Evolutionary conservation across 1,284 basidiomycete genomes (phyloP), one percentile per base, ranked within the genome.

Genomic region (Ustilago nuda): DNA sequence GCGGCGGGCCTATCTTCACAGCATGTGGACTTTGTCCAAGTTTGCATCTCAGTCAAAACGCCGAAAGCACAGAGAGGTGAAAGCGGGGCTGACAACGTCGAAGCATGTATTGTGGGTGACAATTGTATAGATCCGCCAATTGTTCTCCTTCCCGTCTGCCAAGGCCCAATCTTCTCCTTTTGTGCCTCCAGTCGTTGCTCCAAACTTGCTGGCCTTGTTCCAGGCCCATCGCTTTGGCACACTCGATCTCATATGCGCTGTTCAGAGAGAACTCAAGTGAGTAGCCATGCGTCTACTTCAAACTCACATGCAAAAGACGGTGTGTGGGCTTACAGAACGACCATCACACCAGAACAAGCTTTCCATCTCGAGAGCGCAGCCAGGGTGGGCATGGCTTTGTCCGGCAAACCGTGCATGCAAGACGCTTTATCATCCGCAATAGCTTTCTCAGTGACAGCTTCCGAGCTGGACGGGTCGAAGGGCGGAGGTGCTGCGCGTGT

Each of bases 391-490:
- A 63, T 65, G 1, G 59, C 54, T 37, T 65, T 61, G 30, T 61
- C 59, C 4, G 63, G 68, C 15, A 66, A 65, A 12, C 54, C 59
- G 41, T 71, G 68, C 68, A 66, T 71, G 51, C 68, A 71, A 8
- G 37, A 46, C 7, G 15, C 58, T 1, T 50, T 55, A 19, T 66
- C 68, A 5, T 50, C 23, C 2, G 53, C 7, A 19, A 60, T 65
- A 27, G 68, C 36, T 1, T 17, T 48, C 30, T 66, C 65, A 1
- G 48, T 56, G 6, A 61, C 46, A 12, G 65, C 65, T 15, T 43
- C 35, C 8, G 39, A 36, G 27, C 65, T 61, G 19, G 54, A n/a
- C 15, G 45, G 50, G 30, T 71, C 63, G 46, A 71, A 71, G 37
- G 43, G 53, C 33, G 51, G 58, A 8, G 68, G 58, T 15, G 63